Percentiles rank a stretch among this genome's conserved stretches.
These are phyloP conservation scores for Solanum medicagineum DNA, from an alignment of 257 asterid species.

Conservation along the genomic window DNA sequence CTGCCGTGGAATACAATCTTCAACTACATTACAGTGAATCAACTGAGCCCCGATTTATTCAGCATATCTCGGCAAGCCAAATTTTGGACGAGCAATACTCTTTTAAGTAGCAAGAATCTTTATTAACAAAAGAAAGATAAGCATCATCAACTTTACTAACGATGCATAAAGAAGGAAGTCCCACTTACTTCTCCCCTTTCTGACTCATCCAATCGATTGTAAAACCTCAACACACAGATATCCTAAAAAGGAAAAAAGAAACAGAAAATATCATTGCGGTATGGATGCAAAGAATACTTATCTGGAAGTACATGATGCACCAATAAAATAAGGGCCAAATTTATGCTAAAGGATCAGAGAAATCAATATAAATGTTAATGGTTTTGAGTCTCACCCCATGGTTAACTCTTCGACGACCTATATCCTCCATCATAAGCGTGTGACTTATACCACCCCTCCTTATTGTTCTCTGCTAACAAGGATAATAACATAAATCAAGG, in stretches of 20 bases:
- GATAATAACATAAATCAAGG: background rate
- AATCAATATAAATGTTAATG: background rate
- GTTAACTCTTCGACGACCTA: constrained; percentile 75
- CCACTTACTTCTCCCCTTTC: constrained; percentile 91
- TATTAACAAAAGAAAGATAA: background rate
- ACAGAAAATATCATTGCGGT: background rate
- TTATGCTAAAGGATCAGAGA: background rate
- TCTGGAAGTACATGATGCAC: background rate
- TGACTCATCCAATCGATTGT: constrained; percentile 84
- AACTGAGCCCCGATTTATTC: background rate
- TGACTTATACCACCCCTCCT: constrained; percentile 80
- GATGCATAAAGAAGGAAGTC: background rate
- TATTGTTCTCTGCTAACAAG: constrained; percentile 73
- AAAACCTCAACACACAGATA: constrained; percentile 64
- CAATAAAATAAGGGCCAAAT: background rate
- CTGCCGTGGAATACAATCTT: background rate
- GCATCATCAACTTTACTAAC: background rate
- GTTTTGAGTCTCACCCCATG: constrained; percentile 41
- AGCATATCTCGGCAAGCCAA: background rate
- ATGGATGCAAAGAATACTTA: background rate
- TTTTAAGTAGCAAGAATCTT: background rate
- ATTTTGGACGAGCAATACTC: background rate
- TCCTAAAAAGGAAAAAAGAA: constrained; percentile 39
- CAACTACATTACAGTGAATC: background rate
- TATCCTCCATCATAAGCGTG: constrained; percentile 88